phyloP scores from a whole-genome alignment of 169 alveolate species.

The Plasmodium coatneyi region DNA sequence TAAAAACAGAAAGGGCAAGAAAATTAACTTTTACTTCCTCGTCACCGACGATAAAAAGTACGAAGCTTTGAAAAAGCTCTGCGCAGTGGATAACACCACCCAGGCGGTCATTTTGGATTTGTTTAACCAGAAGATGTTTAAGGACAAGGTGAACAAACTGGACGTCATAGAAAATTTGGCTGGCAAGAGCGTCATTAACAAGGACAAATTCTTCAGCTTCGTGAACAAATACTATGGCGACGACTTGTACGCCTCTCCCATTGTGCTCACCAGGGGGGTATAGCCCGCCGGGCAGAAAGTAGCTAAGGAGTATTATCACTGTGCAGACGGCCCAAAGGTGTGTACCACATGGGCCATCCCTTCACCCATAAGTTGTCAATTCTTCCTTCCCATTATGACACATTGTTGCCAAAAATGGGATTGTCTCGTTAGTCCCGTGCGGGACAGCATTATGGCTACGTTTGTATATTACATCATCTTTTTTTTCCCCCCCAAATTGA shows the following conservation, averaged over 20 bases:
- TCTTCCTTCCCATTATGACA: background rate
- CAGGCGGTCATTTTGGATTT: constrained; percentile 59
- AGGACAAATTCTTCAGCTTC: constrained; percentile 49
- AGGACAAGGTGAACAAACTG: constrained; percentile 43
- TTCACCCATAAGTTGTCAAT: background rate
- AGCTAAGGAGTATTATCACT: background rate
- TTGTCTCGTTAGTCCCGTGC: background rate
- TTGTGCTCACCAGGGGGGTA: background rate
- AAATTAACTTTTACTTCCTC: constrained; percentile 54
- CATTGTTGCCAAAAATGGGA: background rate
- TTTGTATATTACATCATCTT: background rate
- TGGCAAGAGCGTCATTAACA: constrained; percentile 33
- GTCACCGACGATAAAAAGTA: constrained; percentile 57
- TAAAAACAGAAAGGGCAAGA: constrained; percentile 70
- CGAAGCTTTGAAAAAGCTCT: constrained; percentile 48
- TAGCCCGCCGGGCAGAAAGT: too few species aligned
- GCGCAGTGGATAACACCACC: constrained; percentile 35
- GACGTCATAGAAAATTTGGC: constrained; percentile 1
- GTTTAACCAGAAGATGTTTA: constrained; percentile 58
- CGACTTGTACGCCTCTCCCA: constrained; percentile 49
- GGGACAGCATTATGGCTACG: background rate
- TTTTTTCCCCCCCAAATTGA: background rate
- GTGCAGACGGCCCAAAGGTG: background rate
- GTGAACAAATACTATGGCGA: constrained; percentile 44
- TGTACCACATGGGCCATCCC: background rate